Base-by-base conservation (phyloP, 2,329 filamentous ascomycete species). In the Stagonosporopsis tanaceti region DNA sequence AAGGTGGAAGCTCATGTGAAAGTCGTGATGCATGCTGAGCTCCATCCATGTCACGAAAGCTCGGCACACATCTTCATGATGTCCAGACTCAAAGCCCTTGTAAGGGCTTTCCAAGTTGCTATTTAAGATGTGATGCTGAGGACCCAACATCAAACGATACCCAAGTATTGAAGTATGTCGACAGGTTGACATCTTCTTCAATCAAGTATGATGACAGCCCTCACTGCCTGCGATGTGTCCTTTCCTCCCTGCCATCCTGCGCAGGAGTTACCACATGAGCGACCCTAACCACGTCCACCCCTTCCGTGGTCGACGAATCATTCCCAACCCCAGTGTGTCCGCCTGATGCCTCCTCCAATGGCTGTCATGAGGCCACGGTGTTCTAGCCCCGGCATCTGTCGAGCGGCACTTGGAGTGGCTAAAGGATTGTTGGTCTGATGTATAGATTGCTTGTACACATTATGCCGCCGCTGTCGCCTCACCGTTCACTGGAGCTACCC, bases 401-500 rank as follows among this genome's bases (percentile, higher is more conserved):
- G 14, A 17, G 8, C 37, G 44, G 47, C 15, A 24, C 42, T 34
- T 34, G 32, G 24, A 15, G 1, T 24, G 25, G 17, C 27, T 45
- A 12, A n/a, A 38, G 40, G 11, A 20, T 11, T 14, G 11, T 57
- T 34, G 17, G 4, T 34, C 38, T 35, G 32, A 35, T 20, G 45
- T 34, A 22, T 27, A 57, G 32, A 22, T 25, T 20, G 25, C 14
- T 37, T 6, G 9, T 27, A 15, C 28, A 7, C 27, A 6, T 60
- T 64, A 67, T 34, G 62, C 46, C 22, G 64, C 61, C 59, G 61
- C 60, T 28, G 66, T 55, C 24, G 59, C 62, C 47, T 70, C 68
- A 32, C 67, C 73, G 35, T 70, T 72, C 25, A 66, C 59, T 37
- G 64, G 50, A 20, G 59, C 54, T 2, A 86, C 86, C 78, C 89